Base-by-base conservation (phyloP, 257 asterid genomes). In the Nicotiana attenuata region DNA sequence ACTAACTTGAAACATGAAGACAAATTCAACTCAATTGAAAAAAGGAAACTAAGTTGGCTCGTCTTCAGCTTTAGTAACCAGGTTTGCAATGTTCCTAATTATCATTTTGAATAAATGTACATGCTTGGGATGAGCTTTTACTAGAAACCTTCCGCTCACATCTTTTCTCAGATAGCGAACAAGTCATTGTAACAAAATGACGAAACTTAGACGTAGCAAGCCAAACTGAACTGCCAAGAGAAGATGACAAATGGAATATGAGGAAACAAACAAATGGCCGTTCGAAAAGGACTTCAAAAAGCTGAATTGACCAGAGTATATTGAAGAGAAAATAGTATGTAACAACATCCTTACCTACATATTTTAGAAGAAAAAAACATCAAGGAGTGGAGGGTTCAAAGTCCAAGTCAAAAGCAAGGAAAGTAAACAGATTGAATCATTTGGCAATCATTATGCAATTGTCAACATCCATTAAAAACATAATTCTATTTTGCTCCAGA, bases 361-460 rank as follows among this genome's bases (percentile, higher is more conserved):
- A 0, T 69, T 69, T 14, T n/a, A 29, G 11, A 9, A 11, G 24
- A 22, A 11, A 26, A 69, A 26, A 73, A 50, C 0, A 24, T 47
- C 79, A 0, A 5, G 60, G 35, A 11, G 2, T 41, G 19, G 60
- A 71, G 60, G 38, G 11, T 71, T 73, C 45, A 9, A 71, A 45
- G 79, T 47, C 79, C 79, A 73, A 47, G 79, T 47, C 79, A 73
- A 73, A 47, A 50, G 41, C 63, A 73, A 73, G 0, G 38, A 73
- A 73, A 24, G 9, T 22, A 0, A 73, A 3, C 24, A 73, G 61
- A 50, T 24, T 24, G 79, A 73, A 47, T 50, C 79, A 73, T 22
- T 22, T 73, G 16, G 59, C 79, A 73, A 47, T 24, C 63, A 73
- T 15, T 73, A 47, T 15, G 26, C 63, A 73, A 47, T 73, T 14